These are phyloP conservation scores for Hyphopichia khmerensis DNA, from an alignment of 1,139 yeast species.

Conservation along the genomic window DNA sequence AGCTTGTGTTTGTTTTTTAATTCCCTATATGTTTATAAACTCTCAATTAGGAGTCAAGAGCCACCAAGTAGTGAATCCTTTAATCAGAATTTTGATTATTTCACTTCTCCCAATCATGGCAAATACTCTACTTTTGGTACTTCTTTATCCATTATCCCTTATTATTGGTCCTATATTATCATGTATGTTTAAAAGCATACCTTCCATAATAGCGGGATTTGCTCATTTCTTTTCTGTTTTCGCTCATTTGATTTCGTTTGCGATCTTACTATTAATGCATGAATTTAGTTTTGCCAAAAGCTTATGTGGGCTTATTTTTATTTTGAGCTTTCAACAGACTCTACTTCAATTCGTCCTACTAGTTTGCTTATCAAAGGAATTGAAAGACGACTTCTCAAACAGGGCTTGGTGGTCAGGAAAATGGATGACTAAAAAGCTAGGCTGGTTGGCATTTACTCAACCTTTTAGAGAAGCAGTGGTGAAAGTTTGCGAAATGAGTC, in stretches of 20 bases:
- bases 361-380: slow-evolving; percentile 57
- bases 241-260: slow-evolving; percentile 54
- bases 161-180: slow-evolving; percentile 45
- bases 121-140: slow-evolving; percentile 42
- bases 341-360: slow-evolving; percentile 45
- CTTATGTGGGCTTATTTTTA: slow-evolving; percentile 56
- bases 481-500: slow-evolving; percentile 65
- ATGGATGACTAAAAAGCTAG: slow-evolving; percentile 64
- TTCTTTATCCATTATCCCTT: slow-evolving; percentile 49
- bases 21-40: slow-evolving; percentile 69
- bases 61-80: slow-evolving; percentile 50
- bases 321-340: slow-evolving; percentile 53
- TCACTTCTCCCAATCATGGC: slow-evolving; percentile 53
- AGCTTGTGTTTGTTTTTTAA: slow-evolving; percentile 38
- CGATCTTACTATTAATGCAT: slow-evolving; percentile 61
- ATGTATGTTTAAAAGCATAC: slow-evolving; percentile 33
- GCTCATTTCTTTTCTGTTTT: slow-evolving; percentile 55
- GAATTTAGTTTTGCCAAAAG: slow-evolving; percentile 61
- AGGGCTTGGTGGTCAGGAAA: slow-evolving; percentile 87
- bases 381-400: slow-evolving; percentile 54
- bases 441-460: slow-evolving; percentile 59
- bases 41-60: slow-evolving; percentile 61
- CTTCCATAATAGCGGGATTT: slow-evolving; percentile 45
- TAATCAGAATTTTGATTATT: slow-evolving; percentile 51
- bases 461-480: slow-evolving; percentile 69